phyloP scores from a whole-genome alignment of 495 filamentous ascomycete species.

The Parathielavia appendiculata region DNA sequence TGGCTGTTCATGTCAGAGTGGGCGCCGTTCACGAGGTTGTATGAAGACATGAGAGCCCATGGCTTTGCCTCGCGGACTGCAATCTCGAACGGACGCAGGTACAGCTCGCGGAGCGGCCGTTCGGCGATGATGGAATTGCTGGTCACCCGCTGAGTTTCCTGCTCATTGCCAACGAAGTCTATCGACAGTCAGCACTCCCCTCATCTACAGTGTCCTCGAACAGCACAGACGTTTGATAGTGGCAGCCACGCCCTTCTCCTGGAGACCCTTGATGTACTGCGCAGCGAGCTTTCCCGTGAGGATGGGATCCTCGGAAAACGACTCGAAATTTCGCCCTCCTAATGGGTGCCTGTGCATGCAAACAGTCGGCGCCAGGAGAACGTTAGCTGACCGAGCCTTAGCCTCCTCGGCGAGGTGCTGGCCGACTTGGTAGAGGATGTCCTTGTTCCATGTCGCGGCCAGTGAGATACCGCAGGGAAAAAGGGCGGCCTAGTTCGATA shows the following conservation, averaged over 20 bases:
- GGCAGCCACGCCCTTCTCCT: constrained; percentile 68
- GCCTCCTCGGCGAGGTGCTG: constrained; percentile 66
- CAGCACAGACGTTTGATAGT: constrained; percentile 64
- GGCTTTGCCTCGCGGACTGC: constrained; percentile 73
- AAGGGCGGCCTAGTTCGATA: constrained; percentile 54
- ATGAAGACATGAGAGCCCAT: constrained; percentile 79
- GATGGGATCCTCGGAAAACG: constrained; percentile 78
- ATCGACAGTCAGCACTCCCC: constrained; percentile 24
- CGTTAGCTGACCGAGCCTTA: constrained; percentile 65
- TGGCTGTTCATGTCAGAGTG: constrained; percentile 71
- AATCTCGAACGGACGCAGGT: constrained; percentile 76
- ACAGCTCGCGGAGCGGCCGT: constrained; percentile 73
- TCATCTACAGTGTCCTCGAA: neutral
- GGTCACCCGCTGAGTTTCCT: constrained; percentile 72
- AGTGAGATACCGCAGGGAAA: constrained; percentile 73
- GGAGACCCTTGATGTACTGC: constrained; percentile 66
- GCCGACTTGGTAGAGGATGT: constrained; percentile 63
- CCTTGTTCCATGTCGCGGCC: constrained; percentile 72
- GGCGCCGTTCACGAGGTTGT: constrained; percentile 74
- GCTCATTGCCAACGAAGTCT: constrained; percentile 81
- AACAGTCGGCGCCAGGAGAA: constrained; percentile 74
- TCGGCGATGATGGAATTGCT: constrained; percentile 66
- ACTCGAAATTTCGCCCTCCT: constrained; percentile 81
- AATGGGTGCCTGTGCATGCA: constrained; percentile 79
- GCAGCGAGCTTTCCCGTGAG: constrained; percentile 72